Evolutionary conservation across 2,329 filamentous ascomycete genomes (phyloP).

Genomic region (Stachybotrys chartarum): DNA sequence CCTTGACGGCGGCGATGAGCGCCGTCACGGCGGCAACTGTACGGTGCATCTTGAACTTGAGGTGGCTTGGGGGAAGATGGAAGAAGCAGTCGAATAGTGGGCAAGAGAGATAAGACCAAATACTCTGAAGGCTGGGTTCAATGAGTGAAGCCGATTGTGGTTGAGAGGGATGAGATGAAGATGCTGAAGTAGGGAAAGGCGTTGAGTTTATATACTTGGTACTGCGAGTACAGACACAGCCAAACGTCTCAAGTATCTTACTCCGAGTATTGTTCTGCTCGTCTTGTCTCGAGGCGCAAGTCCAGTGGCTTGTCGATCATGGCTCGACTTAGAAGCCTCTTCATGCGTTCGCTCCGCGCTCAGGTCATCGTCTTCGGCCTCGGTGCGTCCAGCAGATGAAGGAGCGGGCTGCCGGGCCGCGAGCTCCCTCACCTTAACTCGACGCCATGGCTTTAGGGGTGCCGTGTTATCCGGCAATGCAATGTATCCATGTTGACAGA

Average conservation of each 20-base stretch:
- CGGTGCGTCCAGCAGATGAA: not conserved
- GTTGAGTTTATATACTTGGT: not conserved
- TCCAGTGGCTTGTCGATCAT: not conserved
- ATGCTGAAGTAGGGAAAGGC: not conserved
- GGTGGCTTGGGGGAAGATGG: conserved; percentile 5
- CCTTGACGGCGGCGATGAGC: conserved; percentile 19
- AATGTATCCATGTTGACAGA: not conserved
- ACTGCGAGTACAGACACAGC: not conserved
- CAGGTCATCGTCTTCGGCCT: not conserved
- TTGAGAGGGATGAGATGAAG: not conserved
- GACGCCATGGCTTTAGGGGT: not conserved
- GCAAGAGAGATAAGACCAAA: not conserved
- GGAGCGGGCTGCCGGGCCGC: not conserved
- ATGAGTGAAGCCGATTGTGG: not conserved
- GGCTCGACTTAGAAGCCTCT: not conserved
- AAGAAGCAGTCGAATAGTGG: not conserved
- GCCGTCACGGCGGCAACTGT: conserved; percentile 18
- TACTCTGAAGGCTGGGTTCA: not conserved
- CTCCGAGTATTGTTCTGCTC: not conserved
- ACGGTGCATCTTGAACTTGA: conserved; percentile 18
- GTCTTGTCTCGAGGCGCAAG: not conserved
- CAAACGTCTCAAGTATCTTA: not conserved
- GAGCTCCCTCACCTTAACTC: not conserved
- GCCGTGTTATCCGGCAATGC: not conserved
- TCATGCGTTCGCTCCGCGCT: not conserved